These are phyloP conservation scores for Paramecium sonneborni DNA, from an alignment of 73 alveolate genomes.

Conservation along the genomic window DNA sequence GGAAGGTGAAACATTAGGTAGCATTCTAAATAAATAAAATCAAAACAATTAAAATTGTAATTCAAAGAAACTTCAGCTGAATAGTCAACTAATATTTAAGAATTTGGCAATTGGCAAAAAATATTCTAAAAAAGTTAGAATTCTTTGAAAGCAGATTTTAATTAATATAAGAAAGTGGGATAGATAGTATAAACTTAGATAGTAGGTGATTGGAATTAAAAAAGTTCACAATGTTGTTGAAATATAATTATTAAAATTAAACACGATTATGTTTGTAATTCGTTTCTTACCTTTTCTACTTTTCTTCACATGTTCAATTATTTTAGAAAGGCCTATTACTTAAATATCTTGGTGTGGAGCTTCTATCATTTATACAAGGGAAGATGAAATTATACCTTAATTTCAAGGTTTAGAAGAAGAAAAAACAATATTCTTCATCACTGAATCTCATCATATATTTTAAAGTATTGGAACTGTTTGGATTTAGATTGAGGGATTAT, in stretches of 20 bases:
- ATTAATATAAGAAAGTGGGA: not conserved
- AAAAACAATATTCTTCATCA: not conserved
- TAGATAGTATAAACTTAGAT: not conserved
- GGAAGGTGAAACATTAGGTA: conserved; percentile 78
- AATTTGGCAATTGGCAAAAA: conserved; percentile 22
- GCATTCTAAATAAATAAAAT: not conserved
- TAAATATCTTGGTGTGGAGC: not conserved
- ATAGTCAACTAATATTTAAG: conserved; percentile 46
- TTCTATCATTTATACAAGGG: not conserved
- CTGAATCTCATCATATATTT: not conserved
- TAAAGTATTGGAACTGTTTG: not conserved
- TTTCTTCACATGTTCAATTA: not conserved
- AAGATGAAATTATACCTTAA: not conserved
- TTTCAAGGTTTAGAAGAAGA: not conserved
- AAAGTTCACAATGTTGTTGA: not conserved
- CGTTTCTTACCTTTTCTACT: not conserved
- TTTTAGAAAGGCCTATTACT: not conserved
- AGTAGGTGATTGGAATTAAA: not conserved
- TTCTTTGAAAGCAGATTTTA: not conserved
- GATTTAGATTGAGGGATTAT: not conserved
- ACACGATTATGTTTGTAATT: not conserved
- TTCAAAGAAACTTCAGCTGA: conserved; percentile 60
- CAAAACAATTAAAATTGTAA: conserved; percentile 30
- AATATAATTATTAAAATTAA: too few species aligned
- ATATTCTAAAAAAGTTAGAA: conserved; percentile 1